Base-by-base conservation (phyloP, 352 stramenopile genomes). In the Pythium insidiosum region DNA sequence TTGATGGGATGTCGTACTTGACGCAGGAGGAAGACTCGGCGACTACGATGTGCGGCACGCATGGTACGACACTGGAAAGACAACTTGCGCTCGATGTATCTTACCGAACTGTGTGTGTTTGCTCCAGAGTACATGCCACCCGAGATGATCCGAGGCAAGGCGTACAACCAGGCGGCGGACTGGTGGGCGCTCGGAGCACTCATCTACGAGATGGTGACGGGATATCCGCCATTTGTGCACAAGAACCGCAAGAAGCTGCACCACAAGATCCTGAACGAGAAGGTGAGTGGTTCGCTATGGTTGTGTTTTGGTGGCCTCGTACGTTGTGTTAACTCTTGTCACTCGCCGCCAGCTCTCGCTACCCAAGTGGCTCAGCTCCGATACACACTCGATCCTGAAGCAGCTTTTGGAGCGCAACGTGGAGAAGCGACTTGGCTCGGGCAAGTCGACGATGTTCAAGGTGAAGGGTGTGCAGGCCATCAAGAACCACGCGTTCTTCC, bases 361-460 rank as follows among this genome's bases (percentile, higher is more conserved):
- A 2, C 84, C 82, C 7, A 88, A 84, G 43, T 95, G 75, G 68
- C 74, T 94, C 49, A 61, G 77, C 0, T 50, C 78, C 6, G 76
- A 91, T 13, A 94, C 89, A 10, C 94, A 95, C 56, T 98, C 95
- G 22, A 83, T 99, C 36, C 45, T 99, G 15, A 98, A 97, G 66
- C 94, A 96, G 30, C 61, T 99, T 13, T 68, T 99, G 15, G 95
- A 99, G 68, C 77, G 94, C 45, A 97, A 98, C 62, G 88, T 96
- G 0, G 78, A 92, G 39, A 96, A 97, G 53, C 79, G 96, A 19
- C 69, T 99, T 5, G 96, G 94, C 29, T 91, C 84, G 6, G 73
- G 90, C 20, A 97, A 95, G 58, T 90, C 84, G 24, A 98, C 91
- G 5, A 99, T 99, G 93, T 99, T 99, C 70, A 79, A 98, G 58